Percentiles rank a stretch among this genome's conserved stretches.
phyloP scores from a whole-genome alignment of 2,329 filamentous ascomycete genomes.

The Aspergillus thermomutatus region DNA sequence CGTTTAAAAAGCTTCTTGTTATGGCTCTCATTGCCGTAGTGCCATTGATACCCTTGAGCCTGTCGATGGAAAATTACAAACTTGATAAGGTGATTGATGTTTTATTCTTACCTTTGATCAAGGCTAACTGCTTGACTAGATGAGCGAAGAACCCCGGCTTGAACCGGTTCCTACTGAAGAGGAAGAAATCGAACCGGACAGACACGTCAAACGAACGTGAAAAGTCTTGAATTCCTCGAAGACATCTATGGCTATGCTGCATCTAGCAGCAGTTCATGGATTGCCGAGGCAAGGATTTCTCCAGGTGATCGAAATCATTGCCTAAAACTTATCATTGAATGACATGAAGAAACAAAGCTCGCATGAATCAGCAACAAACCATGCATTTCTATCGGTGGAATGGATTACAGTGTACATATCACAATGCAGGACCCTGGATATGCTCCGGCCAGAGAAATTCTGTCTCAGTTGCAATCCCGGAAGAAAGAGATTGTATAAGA shows the following conservation, averaged over 20 bases:
- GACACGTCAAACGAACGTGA: constrained; percentile 27
- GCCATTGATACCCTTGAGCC: constrained; percentile 55
- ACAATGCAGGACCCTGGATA: background rate
- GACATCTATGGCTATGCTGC: background rate
- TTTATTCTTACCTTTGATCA: background rate
- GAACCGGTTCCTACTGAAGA: constrained; percentile 10
- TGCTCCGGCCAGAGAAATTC: background rate
- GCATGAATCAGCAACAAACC: background rate
- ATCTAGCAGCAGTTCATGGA: background rate
- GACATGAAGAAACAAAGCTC: too few species aligned
- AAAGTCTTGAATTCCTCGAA: background rate
- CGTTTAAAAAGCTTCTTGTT: constrained; percentile 57
- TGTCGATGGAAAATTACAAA: constrained; percentile 57
- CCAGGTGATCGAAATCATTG: background rate
- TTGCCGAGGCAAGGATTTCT: background rate
- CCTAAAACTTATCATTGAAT: background rate
- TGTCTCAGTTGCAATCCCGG: background rate
- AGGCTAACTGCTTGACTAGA: constrained; percentile 20
- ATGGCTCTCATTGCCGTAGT: constrained; percentile 53
- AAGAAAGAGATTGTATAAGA: background rate
- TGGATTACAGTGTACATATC: background rate
- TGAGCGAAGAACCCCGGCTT: constrained; percentile 21
- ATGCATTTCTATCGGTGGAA: background rate
- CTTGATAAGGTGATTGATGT: constrained; percentile 46
- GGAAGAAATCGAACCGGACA: constrained; percentile 16